Evolutionary conservation across 2,329 filamentous ascomycete genomes (phyloP).

Genomic region (Cryphonectria radicalis): DNA sequence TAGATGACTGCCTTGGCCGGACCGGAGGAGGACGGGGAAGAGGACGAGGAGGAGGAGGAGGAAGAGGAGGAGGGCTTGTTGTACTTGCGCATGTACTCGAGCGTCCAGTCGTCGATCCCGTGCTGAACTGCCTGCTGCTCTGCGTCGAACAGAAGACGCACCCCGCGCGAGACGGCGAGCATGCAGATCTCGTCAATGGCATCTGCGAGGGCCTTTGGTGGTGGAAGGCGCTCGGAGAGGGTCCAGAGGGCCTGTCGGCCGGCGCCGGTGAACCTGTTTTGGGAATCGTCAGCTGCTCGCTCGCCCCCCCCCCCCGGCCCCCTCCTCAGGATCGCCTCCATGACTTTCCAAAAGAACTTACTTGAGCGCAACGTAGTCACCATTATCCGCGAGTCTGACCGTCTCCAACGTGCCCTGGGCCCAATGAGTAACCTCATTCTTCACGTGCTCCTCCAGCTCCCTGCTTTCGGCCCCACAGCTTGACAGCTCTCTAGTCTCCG

Average conservation of each 20-base stretch:
- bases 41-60: no score
- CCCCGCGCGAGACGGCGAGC: slow-evolving; percentile 68
- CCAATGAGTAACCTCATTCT: slow-evolving; percentile 72
- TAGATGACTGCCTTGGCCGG: slow-evolving; percentile 71
- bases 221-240: slow-evolving; percentile 64
- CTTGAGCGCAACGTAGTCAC: slow-evolving; percentile 71
- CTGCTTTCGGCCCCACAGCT: slow-evolving; percentile 47
- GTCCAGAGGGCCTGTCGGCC: slow-evolving; percentile 72
- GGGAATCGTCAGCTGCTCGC: neutral
- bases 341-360: slow-evolving; percentile 35
- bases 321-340: neutral
- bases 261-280: slow-evolving; percentile 72
- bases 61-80: slow-evolving; percentile 52
- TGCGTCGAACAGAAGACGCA: slow-evolving; percentile 81
- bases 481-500: slow-evolving; percentile 51
- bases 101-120: slow-evolving; percentile 80
- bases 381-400: slow-evolving; percentile 70
- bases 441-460: slow-evolving; percentile 53
- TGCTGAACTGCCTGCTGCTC: slow-evolving; percentile 80
- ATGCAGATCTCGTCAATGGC: slow-evolving; percentile 78
- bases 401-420: slow-evolving; percentile 74
- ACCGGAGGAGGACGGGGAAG: neutral
- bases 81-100: slow-evolving; percentile 76
- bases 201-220: slow-evolving; percentile 65
- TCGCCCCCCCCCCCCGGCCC: neutral